These are phyloP conservation scores for Verticillium dahliae DNA, from an alignment of 2,329 filamentous ascomycete genomes.

Conservation along the genomic window DNA sequence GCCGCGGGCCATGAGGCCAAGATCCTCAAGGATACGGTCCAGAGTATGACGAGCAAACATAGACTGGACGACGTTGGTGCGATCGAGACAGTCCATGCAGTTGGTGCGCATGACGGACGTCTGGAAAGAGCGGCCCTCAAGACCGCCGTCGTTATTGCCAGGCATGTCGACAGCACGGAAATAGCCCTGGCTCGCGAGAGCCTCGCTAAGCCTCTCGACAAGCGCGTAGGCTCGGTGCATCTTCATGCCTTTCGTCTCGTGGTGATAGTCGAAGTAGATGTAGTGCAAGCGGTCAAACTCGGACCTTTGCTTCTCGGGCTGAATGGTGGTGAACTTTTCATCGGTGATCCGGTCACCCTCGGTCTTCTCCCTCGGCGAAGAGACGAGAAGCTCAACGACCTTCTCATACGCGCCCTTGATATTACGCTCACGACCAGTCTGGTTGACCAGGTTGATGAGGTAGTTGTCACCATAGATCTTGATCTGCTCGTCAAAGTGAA, in stretches of 20 bases:
- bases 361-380: slow-evolving; percentile 58
- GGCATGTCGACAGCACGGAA: slow-evolving; percentile 89
- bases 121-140: slow-evolving; percentile 78
- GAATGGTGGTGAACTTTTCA: slow-evolving; percentile 77
- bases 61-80: slow-evolving; percentile 96
- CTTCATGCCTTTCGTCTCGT: slow-evolving; percentile 88
- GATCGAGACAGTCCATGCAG: slow-evolving; percentile 98
- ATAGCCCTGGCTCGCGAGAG: slow-evolving; percentile 75
- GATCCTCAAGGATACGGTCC: slow-evolving; percentile 80
- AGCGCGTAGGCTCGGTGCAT: slow-evolving; percentile 89
- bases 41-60: slow-evolving; percentile 90
- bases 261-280: slow-evolving; percentile 97
- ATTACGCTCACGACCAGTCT: slow-evolving; percentile 81
- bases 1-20: slow-evolving; percentile 70
- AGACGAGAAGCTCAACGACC: slow-evolving; percentile 70
- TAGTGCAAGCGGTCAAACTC: slow-evolving; percentile 86
- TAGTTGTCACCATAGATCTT: slow-evolving; percentile 92
- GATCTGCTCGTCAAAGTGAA: slow-evolving; percentile 93
- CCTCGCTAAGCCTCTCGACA: slow-evolving; percentile 72
- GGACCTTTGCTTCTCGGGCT: slow-evolving; percentile 51
- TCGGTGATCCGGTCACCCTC: slow-evolving; percentile 60
- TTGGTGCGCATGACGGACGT: slow-evolving; percentile 92
- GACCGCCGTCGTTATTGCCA: slow-evolving; percentile 57
- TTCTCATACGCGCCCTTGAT: slow-evolving; percentile 94
- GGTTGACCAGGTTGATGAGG: slow-evolving; percentile 94